Base-by-base conservation (phyloP, 228 moss, liverwort and hornwort species). In the Sphagnum magellanicum region DNA sequence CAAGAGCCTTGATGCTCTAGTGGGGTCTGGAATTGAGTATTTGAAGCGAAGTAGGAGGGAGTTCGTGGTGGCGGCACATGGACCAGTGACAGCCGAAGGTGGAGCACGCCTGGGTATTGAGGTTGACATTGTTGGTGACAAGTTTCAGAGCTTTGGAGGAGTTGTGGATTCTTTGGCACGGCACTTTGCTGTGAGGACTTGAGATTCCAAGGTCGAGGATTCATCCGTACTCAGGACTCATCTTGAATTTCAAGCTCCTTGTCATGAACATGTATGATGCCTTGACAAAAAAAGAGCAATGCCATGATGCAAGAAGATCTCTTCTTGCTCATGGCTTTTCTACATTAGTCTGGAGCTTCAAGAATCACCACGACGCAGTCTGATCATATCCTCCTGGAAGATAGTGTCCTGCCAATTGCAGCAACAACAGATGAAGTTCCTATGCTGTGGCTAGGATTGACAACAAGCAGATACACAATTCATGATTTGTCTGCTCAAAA, bases 341-440 rank as follows among this genome's bases (percentile, higher is more conserved):
- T 32, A 32, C 32, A 32, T 32, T 2, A 32, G 32, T 32, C 50
- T 8, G 88, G 84, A 53, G 88, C 81, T 73, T 88, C 84, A 51
- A 88, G n/a, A 13, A 88, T 73, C 11, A 68, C 77, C 58, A 84
- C 77, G 5, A 81, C 5, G n/a, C 84, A 84, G n/a, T 32, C 60
- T 61, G 72, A 48, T 68, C 72, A 63, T 84, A 84, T 17, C 88
- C 88, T 57, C 88, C 88, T 12, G 63, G 65, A 55, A 84, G 88
- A 65, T 79, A 88, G 70, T 88, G 87, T 58, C 87, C 83, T 83
- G 74, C 69, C 59, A n/a, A 32, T 32, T 32, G 32, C 32, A 32
- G 32, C 1, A 32, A 32, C 32, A 32, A 32, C 32, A 32, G 32
- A 32, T 32, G 32, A 32, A 32, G 32, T 32, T 32, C 32, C 32